A percentile compares a stretch with the other conserved stretches of the same genome.
Conservation (phyloP, 75 land plant genomes). For the Larix kaempferi region DNA sequence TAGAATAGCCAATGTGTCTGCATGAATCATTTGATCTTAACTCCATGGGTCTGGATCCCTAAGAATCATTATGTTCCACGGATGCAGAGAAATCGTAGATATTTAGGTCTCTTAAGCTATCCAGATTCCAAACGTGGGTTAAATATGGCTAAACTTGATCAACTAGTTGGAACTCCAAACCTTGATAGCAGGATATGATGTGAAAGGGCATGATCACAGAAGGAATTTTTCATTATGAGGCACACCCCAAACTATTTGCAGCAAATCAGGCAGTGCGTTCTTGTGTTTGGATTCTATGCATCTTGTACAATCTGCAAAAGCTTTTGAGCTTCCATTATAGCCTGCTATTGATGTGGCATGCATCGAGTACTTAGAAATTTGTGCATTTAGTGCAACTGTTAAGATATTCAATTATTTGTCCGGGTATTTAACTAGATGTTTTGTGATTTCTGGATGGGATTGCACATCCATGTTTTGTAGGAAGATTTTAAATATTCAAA, state of each 20-base stretch:
- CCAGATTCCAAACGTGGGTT: background rate
- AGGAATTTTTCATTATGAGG: background rate
- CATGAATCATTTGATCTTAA: background rate
- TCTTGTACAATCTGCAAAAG: background rate
- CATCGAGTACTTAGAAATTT: background rate
- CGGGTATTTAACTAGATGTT: background rate
- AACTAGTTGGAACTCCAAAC: background rate
- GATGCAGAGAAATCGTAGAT: background rate
- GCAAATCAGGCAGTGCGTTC: background rate
- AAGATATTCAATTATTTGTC: background rate
- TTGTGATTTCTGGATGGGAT: background rate
- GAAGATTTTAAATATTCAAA: background rate
- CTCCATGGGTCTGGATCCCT: background rate
- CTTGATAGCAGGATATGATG: background rate
- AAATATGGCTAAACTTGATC: background rate
- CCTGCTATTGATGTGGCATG: background rate
- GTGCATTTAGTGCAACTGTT: background rate
- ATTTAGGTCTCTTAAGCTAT: background rate
- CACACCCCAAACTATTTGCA: background rate
- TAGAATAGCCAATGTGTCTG: background rate
- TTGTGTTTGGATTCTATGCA: background rate
- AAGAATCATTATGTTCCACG: background rate
- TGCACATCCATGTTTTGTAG: background rate
- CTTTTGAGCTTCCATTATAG: background rate
- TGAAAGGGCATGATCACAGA: background rate